Conservation (phyloP, 805 yeast species). For the Kazachstania viticola region DNA sequence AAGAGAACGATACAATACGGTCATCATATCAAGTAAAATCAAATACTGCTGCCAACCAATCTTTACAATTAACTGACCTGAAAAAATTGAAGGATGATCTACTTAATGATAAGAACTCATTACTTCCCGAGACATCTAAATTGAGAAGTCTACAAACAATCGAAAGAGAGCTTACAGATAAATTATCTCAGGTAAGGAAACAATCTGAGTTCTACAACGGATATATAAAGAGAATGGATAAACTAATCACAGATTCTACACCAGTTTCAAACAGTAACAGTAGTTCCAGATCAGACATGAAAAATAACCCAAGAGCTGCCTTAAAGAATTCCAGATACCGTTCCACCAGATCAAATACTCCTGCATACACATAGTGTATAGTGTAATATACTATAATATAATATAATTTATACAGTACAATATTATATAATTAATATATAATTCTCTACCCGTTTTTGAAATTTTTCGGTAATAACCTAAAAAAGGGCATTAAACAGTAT, state of each 20-base stretch:
- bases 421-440: too few species aligned
- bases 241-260: background rate
- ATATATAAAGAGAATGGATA: background rate
- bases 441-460: too few species aligned
- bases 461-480: too few species aligned
- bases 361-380: slow-evolving; percentile 10
- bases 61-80: slow-evolving; percentile 10
- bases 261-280: too few species aligned
- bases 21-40: slow-evolving; percentile 35
- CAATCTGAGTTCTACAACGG: background rate
- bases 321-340: slow-evolving; percentile 9
- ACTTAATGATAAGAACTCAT: background rate
- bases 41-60: slow-evolving; percentile 36
- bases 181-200: background rate
- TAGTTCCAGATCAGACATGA: too few species aligned
- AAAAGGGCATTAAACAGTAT: too few species aligned
- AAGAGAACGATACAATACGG: slow-evolving; percentile 27
- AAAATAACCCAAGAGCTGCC: too few species aligned
- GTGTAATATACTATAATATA: too few species aligned
- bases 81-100: background rate
- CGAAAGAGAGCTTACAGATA: background rate
- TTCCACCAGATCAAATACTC: slow-evolving; percentile 14
- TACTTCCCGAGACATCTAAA: background rate
- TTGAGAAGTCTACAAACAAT: too few species aligned
- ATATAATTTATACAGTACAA: too few species aligned